Base-by-base conservation (phyloP, 2,329 filamentous ascomycete genomes). In the Botryosphaeria agaves region DNA sequence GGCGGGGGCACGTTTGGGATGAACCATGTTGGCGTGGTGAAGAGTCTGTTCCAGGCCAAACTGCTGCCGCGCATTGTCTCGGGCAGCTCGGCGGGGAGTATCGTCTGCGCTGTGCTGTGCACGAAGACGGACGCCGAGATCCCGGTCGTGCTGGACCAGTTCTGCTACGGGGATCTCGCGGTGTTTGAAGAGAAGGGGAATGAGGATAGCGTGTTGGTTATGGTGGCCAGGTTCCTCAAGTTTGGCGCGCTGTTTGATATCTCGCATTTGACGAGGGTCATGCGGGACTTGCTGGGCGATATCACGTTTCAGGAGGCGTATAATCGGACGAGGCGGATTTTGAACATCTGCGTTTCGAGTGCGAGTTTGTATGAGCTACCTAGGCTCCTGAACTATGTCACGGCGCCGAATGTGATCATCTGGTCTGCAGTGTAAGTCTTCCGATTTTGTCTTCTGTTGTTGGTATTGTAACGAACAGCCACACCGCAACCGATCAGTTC, bases 281-380 rank as follows among this genome's bases (percentile, higher is more conserved):
- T 95, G 81, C 70, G 72, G 32, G 64, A 64, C 18, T 60, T 89
- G 44, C 64, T 93, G 5, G 84, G 84, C 21, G 81, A 94, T 43
- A 76, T 93, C 43, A 95, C 87, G 0, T 95, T 95, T 42, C 81
- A 87, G 46, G 87, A 95, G 53, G 83, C 84, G 1, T 94, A 94
- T 57, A 92, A 93, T 48, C 76, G 84, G n/a, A 93, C 85, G 0
- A 71, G 83, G 17, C 71, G 84, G 34, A 85, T 94, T 36, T 69
- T 93, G 45, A 95, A 94, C 49, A 93, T 95, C 21, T 85, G 81
- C 34, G 85, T 95, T 5, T 93, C 85, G 0, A 83, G 80, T 2
- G 79, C 82, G 1, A 82, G 80, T 11, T 68, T 87, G 32, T 89
- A 91, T 50, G 85, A 94, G 48, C 62, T 92, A 11, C 87, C 85